Base-by-base conservation (phyloP, 1,139 yeast species). In the Debaryomyces sp. region DNA sequence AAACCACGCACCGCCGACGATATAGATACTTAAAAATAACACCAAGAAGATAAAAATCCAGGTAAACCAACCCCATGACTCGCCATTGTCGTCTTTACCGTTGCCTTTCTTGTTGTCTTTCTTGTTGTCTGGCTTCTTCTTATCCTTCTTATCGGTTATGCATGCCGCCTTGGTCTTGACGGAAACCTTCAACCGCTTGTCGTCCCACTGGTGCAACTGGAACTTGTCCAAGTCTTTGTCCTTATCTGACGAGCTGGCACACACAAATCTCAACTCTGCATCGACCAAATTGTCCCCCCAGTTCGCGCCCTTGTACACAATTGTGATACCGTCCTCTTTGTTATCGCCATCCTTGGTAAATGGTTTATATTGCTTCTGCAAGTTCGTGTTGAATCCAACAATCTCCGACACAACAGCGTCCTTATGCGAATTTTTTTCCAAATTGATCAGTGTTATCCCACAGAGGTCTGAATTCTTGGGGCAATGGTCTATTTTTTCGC, bases 1-100 rank as follows among this genome's bases (percentile, higher is more conserved):
- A 62, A 87, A 78, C 87, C 95, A 90, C 0, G 96, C 92, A 15
- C 89, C 87, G 18, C 87, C 89, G 49, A 87, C 78, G 35, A 90
- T 81, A 63, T 89, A 90, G 46, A 81, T 81, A 48, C 92, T 82
- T 56, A 88, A 77, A 51, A 82, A 81, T 41, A 91, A 68, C 10
- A 89, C 84, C 56, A 85, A 73, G 58, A 87, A 80, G 57, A 87
- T 77, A 57, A 87, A 77, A 6, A 86, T 67, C 89, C 91, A 86
- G 2, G 89, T 82, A 60, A 87, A 85, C 85, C 89, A 85, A 42
- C 87, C 90, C 89, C 87, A 83, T 32, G 83, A 82, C 59, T 73
- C 78, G 29, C 78, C 78, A 44, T 59, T 61, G 44, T 71, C 75
- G 23, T 55, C 60, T 41, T 60, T 57, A 40, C 54, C 53, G 12